Conservation (phyloP, 192 early-diverging fungal species). For the Backusella tarrabulga region DNA sequence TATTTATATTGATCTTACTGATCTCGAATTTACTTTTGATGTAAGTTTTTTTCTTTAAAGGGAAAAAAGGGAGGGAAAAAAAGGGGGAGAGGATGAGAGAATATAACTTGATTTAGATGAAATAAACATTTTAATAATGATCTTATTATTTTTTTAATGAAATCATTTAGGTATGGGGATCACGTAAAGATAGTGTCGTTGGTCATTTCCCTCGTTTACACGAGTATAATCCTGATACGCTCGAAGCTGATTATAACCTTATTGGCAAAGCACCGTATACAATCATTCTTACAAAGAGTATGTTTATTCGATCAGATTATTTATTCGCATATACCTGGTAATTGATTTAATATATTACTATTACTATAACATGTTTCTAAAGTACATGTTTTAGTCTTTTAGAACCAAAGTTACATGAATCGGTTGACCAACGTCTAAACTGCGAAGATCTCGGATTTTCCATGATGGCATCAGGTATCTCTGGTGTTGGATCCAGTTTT, state of each 20-base stretch:
- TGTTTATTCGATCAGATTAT: slow-evolving; percentile 33
- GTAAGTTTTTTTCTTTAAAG: slow-evolving; percentile 15
- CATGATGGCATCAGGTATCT: slow-evolving; percentile 25
- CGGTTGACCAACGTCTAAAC: slow-evolving; percentile 24
- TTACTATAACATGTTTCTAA: not conserved
- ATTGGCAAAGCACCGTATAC: slow-evolving; percentile 10
- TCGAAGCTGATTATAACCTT: slow-evolving; percentile 16
- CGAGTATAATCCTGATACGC: slow-evolving; percentile 6
- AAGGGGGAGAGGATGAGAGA: not conserved
- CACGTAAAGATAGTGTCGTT: slow-evolving; percentile 21
- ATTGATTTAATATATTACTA: not conserved
- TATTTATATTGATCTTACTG: slow-evolving; percentile 24
- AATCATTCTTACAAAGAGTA: slow-evolving; percentile 35
- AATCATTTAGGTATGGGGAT: slow-evolving; percentile 18
- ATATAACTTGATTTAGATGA: not conserved
- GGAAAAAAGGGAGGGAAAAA: not conserved
- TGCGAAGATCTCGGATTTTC: slow-evolving; percentile 36
- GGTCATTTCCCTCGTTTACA: slow-evolving; percentile 36
- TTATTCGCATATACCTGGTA: slow-evolving; percentile 37
- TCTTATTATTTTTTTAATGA: not conserved
- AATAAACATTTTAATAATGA: not conserved
- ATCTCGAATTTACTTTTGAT: slow-evolving; percentile 33
- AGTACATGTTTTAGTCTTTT: slow-evolving; percentile 7
- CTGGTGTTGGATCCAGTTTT: slow-evolving; percentile 14
- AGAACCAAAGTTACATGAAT: slow-evolving; percentile 21